Percentiles rank a stretch among this genome's conserved stretches.
Conservation (phyloP, 2,329 filamentous ascomycete species). For the Fusarium mexicanum region DNA sequence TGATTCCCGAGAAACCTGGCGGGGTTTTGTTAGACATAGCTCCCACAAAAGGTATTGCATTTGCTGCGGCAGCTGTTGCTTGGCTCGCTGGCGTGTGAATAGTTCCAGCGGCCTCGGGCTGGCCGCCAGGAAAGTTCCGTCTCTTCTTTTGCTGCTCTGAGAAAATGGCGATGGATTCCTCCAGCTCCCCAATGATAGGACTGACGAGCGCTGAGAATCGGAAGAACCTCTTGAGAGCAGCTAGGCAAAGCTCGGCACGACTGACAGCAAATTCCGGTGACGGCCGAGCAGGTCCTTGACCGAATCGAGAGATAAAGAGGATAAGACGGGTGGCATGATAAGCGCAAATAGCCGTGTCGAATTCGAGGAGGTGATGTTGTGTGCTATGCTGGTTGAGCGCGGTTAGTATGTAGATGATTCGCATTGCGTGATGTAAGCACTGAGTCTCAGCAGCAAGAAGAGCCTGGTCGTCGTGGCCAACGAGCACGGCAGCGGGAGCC, state of each 20-base stretch:
- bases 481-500: not conserved
- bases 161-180: not conserved
- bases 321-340: not conserved
- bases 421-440: not conserved
- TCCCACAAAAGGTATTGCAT: not conserved
- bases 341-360: not conserved
- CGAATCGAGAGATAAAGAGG: not conserved
- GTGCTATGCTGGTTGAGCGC: not conserved
- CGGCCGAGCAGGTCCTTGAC: not conserved
- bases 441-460: not conserved
- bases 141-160: not conserved
- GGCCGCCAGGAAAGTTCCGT: not conserved
- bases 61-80: not conserved
- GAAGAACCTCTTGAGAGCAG: not conserved
- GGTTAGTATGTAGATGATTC: not conserved
- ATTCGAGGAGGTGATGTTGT: not conserved
- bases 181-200: not conserved
- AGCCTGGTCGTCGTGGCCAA: not conserved
- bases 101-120: fast-evolving
- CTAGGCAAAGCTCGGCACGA: not conserved
- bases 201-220: not conserved
- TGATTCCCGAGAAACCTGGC: not conserved
- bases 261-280: not conserved
- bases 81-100: not conserved
- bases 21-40: not conserved